Base-by-base conservation (phyloP, 495 filamentous ascomycete species). In the Emericellopsis terricola region DNA sequence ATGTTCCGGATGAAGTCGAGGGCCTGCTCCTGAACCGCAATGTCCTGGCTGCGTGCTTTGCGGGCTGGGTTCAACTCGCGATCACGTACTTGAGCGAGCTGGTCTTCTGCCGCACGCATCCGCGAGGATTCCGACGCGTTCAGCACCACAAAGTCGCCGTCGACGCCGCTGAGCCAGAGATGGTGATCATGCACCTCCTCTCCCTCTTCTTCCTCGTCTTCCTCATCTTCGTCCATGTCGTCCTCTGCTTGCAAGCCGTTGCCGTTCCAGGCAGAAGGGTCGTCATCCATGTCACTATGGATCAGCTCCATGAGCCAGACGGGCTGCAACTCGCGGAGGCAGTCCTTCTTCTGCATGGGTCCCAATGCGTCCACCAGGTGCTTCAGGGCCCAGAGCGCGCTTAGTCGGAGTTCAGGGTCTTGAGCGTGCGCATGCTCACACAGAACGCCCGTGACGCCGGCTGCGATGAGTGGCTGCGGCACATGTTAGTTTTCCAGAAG, bases 351-450 rank as follows among this genome's bases (percentile, higher is more conserved):
- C 33, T 78, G 59, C 11, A 76, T 68, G 31, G 73, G 71, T 15
- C 67, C 57, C 1, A 78, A 68, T 19, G 68, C 65, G 28, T 72
- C 62, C 5, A 89, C 76, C 19, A 94, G 55, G 53, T 94, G 81
- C 46, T 94, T 96, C 30, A 97, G 60, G 14, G 83, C 84, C 89
- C 89, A 96, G 8, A 97, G 52, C 7, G 83, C 80, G 40, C 83
- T 80, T 9, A 89, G 61, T 29, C 79, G 68, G 27, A 96, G 52
- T 16, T 69, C 71, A 4, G 73, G 62, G 45, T 82, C 76, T 36
- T 65, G 56, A 3, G 79, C 84, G 50, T 78, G 80, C 0, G 85
- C 84, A 48, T 93, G 81, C 44, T 81, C 71, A 42, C 83, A 92
- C 3, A 96, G 55, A 3, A 76, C 67, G 33, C 74, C 75, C 28